Evolutionary conservation across 768 basidiomycete genomes (phyloP).

Genomic region (Gelatoporia subvermispora): DNA sequence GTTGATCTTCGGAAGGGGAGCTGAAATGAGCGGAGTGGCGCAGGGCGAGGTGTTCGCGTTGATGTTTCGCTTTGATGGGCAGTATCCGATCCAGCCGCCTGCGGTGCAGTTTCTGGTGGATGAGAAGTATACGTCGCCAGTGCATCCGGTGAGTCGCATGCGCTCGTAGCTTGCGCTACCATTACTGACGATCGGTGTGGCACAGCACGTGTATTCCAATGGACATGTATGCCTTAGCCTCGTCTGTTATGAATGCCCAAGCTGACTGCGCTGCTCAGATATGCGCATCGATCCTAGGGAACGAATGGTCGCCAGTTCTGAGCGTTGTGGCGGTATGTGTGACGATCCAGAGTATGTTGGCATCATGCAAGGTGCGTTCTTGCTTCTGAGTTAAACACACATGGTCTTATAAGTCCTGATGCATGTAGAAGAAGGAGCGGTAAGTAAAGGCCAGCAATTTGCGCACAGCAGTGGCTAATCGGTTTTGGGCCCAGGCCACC

Average conservation of each 20-base stretch:
- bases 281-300: slow-evolving; percentile 85
- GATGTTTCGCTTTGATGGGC: slow-evolving; percentile 75
- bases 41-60: slow-evolving; percentile 76
- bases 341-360: slow-evolving; percentile 89
- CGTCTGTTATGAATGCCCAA: too few relatives aligned
- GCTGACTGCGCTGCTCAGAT: too few relatives aligned
- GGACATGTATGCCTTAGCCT: slow-evolving; percentile 53
- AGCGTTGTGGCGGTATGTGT: slow-evolving; percentile 79
- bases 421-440: slow-evolving; percentile 55
- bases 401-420: background rate
- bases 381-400: background rate
- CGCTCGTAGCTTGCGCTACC: background rate
- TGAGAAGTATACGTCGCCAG: slow-evolving; percentile 58
- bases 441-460: slow-evolving; percentile 30
- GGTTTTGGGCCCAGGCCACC: slow-evolving; percentile 47
- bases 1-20: background rate
- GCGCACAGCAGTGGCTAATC: background rate
- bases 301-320: slow-evolving; percentile 87
- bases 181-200: slow-evolving; percentile 9
- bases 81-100: slow-evolving; percentile 84
- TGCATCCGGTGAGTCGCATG: slow-evolving; percentile 63
- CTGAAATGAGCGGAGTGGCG: background rate
- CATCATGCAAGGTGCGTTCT: slow-evolving; percentile 73
- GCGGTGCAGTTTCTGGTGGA: slow-evolving; percentile 82
- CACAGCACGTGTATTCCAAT: slow-evolving; percentile 82